Base-by-base conservation (phyloP, 345 rosid genomes). In the Durio zibethinus region DNA sequence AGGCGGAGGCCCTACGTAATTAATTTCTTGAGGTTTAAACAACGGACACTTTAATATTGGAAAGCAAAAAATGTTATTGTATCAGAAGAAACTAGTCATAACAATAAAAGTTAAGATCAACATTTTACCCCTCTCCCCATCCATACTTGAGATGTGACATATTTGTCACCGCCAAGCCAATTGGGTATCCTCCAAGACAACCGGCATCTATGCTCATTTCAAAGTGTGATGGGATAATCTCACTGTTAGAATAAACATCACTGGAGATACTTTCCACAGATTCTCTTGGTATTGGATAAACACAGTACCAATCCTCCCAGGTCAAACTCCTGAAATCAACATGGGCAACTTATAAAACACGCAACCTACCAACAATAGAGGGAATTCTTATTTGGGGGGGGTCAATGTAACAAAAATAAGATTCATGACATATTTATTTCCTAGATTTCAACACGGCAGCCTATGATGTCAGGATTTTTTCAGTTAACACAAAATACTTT, bases 271-370 rank as follows among this genome's bases (percentile, higher is more conserved):
- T 71, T 63, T 65, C 84, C 52, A 25, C 8, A 1, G 78, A 59
- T 72, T 69, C 80, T 71, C 83, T 65, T 73, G 87, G 83, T 82
- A 72, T 84, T 68, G 81, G 84, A 75, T 80, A 75, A 66, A 74
- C 86, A 76, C 69, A 83, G 65, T 80, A 83, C 29, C 94, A 90
- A 81, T 90, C 92, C 79, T 89, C 90, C 92, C 90, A 89, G 62
- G 82, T 83, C 81, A 90, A 82, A 70, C 79, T 63, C 88, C 94
- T 90, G 86, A 71, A 86, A 10, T 53, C 43, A 50, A 66, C 69
- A 40, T 3, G 59, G 48, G 29, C 52, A 67, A 67, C 5, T 20
- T 64, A n/a, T 64, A 66, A 40, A 66, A 40, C 52, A 18, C 4
- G 11, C 75, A 48, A 38, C 45, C 31, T 29, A 53, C 62, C 16